Base-by-base conservation (phyloP, 1,284 basidiomycete species). In the Neonothopanus nambi region DNA sequence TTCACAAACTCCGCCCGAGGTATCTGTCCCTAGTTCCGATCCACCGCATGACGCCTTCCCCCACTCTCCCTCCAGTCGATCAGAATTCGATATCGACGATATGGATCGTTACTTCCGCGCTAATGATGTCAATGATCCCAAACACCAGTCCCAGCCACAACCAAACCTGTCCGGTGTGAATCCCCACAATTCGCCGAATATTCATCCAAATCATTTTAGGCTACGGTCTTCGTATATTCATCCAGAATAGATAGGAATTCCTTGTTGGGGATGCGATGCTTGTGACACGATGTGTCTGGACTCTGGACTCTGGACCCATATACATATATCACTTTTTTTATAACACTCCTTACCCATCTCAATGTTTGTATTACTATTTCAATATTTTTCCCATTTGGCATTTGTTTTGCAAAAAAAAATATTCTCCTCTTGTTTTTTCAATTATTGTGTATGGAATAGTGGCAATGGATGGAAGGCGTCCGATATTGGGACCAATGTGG, bases 61-160 rank as follows among this genome's bases (percentile, higher is more conserved):
- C 36, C 23, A 44, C 44, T 43, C 47, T 21, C 39, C 42, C 50
- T 21, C 60, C 63, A 44, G n/a, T 12, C 40, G 43, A 23, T 9
- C 71, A 73, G 1, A 61, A 66, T 81, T 81, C 23, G 87, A 91
- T 52, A 89, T 91, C 57, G 87, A 91, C 59, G 89, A 91, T 64
- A 87, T 91, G 75, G 89, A 91, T 58, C 75, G 79, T 47, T 91
- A 91, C 70, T 91, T 91, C 64, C 78, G 82, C 41, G 55, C 41
- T n/a, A 20, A 48, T 37, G 47, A 53, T 37, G 37, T 36, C 30
- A 35, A 46, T 20, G 55, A 48, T 70, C 47, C 47, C 8, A 37
- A 37, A 23, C 43, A 36, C 21, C 50, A 30, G 13, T 9, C 21
- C 40, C 51, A 17, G 20, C 35, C 42, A 33, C 17, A 23, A 35